Conservation (phyloP, 2,329 filamentous ascomycete genomes). For the Pezicula rhizophila region DNA sequence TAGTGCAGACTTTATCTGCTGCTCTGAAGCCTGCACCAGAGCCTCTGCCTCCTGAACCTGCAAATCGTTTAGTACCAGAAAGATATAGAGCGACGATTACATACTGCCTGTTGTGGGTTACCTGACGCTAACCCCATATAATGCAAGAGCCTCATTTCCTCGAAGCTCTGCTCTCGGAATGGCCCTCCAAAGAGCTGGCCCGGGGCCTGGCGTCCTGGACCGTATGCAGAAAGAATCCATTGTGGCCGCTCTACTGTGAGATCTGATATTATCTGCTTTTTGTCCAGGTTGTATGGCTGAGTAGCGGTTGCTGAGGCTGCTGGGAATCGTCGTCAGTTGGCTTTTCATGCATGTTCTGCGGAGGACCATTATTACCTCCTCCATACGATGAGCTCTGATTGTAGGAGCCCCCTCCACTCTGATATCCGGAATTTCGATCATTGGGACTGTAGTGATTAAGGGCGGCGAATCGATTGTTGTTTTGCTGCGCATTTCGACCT, state of each 20-base stretch:
- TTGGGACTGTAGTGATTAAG: conserved; percentile 16
- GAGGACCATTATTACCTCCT: conserved; percentile 9
- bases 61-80: conserved; percentile 4
- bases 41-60: conserved; percentile 55
- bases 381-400: conserved; percentile 4
- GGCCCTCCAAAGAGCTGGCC: conserved; percentile 78
- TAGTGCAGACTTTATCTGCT: conserved; percentile 67
- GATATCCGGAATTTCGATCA: conserved; percentile 11
- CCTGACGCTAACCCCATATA: conserved; percentile 60
- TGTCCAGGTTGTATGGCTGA: conserved; percentile 21
- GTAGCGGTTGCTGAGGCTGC: conserved; percentile 2
- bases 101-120: conserved; percentile 43
- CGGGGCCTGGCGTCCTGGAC: conserved; percentile 69
- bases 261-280: conserved; percentile 57
- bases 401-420: conserved; percentile 1
- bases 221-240: conserved; percentile 86
- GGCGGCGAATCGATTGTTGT: conserved; percentile 28
- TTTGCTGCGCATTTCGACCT: conserved; percentile 25
- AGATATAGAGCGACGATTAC: conserved; percentile 5
- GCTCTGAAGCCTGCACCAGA: conserved; percentile 57
- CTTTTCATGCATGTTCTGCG: not conserved
- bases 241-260: conserved; percentile 64
- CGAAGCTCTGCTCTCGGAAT: conserved; percentile 76
- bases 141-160: conserved; percentile 79
- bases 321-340: conserved; percentile 4